phyloP scores from a whole-genome alignment of 2,329 filamentous ascomycete genomes.

The Xylariaceae sp. region DNA sequence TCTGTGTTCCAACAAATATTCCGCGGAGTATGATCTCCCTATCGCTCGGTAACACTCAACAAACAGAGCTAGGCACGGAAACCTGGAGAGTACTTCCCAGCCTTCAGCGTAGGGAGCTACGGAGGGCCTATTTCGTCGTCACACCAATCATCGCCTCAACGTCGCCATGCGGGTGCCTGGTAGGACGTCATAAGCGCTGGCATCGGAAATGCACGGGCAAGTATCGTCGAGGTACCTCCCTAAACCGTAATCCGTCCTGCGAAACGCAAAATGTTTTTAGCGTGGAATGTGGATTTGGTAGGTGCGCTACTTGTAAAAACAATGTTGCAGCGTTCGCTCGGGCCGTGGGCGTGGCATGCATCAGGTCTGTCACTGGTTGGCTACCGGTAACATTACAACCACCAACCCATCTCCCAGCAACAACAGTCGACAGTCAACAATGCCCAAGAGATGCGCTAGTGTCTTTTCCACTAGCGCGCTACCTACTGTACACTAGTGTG shows the following conservation, averaged over 20 bases:
- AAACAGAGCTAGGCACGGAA: no score
- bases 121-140: background rate
- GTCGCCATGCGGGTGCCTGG: background rate
- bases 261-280: background rate
- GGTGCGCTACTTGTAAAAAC: background rate
- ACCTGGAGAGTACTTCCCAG: no score
- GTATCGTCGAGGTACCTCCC: no score
- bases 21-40: no score
- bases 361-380: background rate
- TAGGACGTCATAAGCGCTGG: background rate
- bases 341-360: background rate
- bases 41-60: no score
- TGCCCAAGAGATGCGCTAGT: background rate
- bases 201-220: background rate
- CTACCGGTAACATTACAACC: background rate
- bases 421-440: background rate
- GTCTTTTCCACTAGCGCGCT: background rate
- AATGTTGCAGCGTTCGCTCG: background rate
- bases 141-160: background rate
- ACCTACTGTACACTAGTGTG: background rate
- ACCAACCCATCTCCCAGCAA: background rate
- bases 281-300: background rate
- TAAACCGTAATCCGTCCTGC: background rate
- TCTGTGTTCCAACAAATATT: no score
- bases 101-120: no score